Percentiles rank a stretch among this genome's conserved stretches.
phyloP scores from a whole-genome alignment of 2,329 filamentous ascomycete genomes.

The Ceratocystis albifundus region DNA sequence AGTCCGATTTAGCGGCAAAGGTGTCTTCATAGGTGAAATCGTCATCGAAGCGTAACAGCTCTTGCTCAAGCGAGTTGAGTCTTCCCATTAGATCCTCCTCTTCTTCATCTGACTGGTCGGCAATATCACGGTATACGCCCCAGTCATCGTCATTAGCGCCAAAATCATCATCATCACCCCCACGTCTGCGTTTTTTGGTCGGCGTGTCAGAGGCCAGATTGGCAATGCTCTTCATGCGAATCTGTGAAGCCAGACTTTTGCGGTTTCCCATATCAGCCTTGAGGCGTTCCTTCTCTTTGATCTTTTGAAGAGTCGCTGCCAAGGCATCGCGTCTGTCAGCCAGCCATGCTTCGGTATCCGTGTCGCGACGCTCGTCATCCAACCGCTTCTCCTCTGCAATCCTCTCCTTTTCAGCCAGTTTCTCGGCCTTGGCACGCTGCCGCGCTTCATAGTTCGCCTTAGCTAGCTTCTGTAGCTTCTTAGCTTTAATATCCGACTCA shows the following conservation, averaged over 20 bases:
- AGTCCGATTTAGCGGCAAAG: conserved; percentile 82
- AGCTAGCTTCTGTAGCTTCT: conserved; percentile 80
- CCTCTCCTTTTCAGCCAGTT: conserved; percentile 81
- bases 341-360: conserved; percentile 77
- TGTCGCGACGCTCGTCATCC: conserved; percentile 73
- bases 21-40: conserved; percentile 87
- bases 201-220: conserved; percentile 88
- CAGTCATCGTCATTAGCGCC: conserved; percentile 96
- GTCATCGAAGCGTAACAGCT: conserved; percentile 76
- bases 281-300: conserved; percentile 85
- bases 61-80: conserved; percentile 67
- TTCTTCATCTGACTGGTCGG: conserved; percentile 75
- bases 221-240: conserved; percentile 96
- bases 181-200: conserved; percentile 69
- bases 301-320: conserved; percentile 59
- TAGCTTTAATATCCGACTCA: conserved; percentile 81
- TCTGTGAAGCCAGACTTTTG: conserved; percentile 90
- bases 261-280: conserved; percentile 93
- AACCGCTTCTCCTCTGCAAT: conserved; percentile 70
- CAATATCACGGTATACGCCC: conserved; percentile 90
- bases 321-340: conserved; percentile 67
- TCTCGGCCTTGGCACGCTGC: conserved; percentile 88
- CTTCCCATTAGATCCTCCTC: conserved; percentile 71
- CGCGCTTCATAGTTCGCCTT: conserved; percentile 93
- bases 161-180: conserved; percentile 89